Evolutionary conservation across 179 eudicot species (phyloP), one percentile per base, ranked within the genome.

Genomic region (Corrigiola litoralis): DNA sequence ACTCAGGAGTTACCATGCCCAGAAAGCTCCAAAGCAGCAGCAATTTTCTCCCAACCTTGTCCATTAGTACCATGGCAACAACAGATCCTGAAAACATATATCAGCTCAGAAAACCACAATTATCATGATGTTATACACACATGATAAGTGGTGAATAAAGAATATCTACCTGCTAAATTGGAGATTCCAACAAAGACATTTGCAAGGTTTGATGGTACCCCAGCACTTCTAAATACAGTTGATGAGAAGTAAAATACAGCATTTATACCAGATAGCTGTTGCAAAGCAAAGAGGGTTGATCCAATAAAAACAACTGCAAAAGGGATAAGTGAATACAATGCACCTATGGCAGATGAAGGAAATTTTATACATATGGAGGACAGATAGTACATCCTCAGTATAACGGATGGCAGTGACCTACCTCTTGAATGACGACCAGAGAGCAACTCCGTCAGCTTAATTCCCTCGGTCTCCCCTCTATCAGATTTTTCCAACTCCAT

Each of bases 231-330:
- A 82, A 92, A 92, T 67, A 92, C 98, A 87, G 98, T 87, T 66
- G 98, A 85, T 54, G 96, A 92, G 98, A 89, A 92, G 81, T 89
- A 92, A 77, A 89, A 92, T 34, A 89, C 81, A 28, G 92, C 96
- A 27, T 92, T 89, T 85, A 92, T 92, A 58, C 98, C 98, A 77
- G 98, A 92, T 69, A 92, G 92, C 88, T 89, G 95, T 76, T 92
- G 96, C 80, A 92, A 92, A 85, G 95, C 96, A 87, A 85, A 89
- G 28, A 92, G 95, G 80, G 92, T 79, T 81, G 96, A 83, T 68
- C 96, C 95, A 85, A 87, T 89, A 82, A 83, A 85, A 87, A 92
- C 90, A 83, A 92, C 96, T 89, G 96, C 97, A 85, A 90, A 91
- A 86, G 79, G 75, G 75, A 70, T 38, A 51, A 75, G 83, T 84